phyloP scores from a whole-genome alignment of 345 rosid genomes.

The Ricinus communis region DNA sequence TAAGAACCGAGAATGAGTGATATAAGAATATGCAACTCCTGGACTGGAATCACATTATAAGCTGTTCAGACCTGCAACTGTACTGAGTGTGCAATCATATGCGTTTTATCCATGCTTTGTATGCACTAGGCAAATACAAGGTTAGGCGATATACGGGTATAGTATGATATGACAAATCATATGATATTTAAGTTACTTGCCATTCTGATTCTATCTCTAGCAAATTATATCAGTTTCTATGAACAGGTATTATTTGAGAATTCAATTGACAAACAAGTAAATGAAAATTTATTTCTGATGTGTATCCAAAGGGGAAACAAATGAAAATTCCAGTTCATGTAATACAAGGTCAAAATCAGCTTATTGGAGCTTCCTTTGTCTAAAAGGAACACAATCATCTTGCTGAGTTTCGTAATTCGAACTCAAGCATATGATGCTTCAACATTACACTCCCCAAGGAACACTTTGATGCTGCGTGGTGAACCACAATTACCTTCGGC shows the following conservation, averaged over 20 bases:
- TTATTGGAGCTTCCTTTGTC: constrained; percentile 27
- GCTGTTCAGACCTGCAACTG: neutral
- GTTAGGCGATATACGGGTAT: neutral
- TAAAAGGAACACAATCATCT: constrained; percentile 13
- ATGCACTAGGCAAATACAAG: neutral
- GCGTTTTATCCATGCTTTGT: neutral
- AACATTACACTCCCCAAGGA: constrained; percentile 77
- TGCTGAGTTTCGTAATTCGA: neutral
- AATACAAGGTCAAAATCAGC: constrained; percentile 14
- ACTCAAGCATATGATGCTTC: constrained; percentile 56
- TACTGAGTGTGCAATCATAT: neutral
- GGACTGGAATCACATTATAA: neutral
- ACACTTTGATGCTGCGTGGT: constrained; percentile 85
- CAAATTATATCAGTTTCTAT: neutral
- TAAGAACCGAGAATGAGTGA: neutral
- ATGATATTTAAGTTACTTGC: neutral
- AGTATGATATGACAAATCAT: neutral
- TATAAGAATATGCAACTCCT: neutral
- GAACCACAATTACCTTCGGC: constrained; percentile 97
- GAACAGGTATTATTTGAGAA: neutral
- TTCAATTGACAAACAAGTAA: neutral
- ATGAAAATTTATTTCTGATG: neutral
- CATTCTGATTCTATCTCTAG: neutral
- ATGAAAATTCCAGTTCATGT: neutral
- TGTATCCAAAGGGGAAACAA: neutral